Evolutionary conservation across 306 rosid species (phyloP), one percentile per base, ranked within the genome.

Genomic region (Vigna hirtella): DNA sequence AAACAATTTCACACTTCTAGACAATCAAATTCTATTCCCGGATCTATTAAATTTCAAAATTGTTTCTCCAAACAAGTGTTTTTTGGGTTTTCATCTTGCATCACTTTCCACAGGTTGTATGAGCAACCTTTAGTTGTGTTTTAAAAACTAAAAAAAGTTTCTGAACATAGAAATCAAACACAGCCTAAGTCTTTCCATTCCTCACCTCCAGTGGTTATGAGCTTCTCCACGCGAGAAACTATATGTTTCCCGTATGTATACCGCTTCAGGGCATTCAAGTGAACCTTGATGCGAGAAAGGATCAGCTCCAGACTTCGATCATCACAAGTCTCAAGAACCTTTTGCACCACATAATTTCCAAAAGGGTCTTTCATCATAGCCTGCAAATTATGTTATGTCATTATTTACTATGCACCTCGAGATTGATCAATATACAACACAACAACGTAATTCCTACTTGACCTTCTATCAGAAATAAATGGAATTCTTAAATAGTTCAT

Each of bases 281-380:
- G 98, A 86, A 93, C 97, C 89, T 92, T 89, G 81, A 95, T 93
- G 73, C 99, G 96, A 58, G 99, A 93, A 74, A 95, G 96, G 77
- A 95, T 89, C 78, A 95, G 66, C 83, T 88, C 93, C 16, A 93
- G 99, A 79, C 93, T 95, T 71, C 68, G 94, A 82, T 89, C 96
- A 72, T 91, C 92, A 58, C 99, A 95, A 16, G 96, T 93, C 87
- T 95, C 99, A 0, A 93, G 96, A 85, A 95, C 98, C 88, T 93
- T 95, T 59, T 95, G 98, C 77, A 95, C 97, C 68, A 95, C 98
- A 52, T 95, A 95, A 85, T 95, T 95, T 73, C 97, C 99, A 77
- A 91, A 95, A 11, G 96, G 99, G 85, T 95, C 98, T 77, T 95
- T 95, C 99, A 95, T 95, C 98, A 95, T 95, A 45, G 91, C 93